Evolutionary conservation across 1,284 basidiomycete genomes (phyloP).

Genomic region (Ustilago sp.): DNA sequence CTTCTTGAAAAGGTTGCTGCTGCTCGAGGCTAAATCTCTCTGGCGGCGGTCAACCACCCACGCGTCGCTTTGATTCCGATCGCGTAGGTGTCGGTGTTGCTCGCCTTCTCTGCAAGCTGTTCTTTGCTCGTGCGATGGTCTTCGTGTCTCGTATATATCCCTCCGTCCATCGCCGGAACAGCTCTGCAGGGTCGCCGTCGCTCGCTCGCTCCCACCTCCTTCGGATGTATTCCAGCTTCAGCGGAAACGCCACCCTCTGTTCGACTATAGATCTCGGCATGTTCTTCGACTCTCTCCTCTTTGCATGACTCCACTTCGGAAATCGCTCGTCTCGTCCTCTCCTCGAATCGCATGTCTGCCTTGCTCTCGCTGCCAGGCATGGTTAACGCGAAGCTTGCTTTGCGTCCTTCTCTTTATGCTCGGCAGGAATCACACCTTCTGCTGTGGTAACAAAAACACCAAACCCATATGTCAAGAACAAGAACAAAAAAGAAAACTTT

Average conservation of each 20-base stretch:
- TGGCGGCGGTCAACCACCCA: slow-evolving; percentile 26
- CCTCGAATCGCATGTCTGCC: slow-evolving; percentile 18
- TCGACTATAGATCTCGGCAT: slow-evolving; percentile 41
- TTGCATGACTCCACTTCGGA: slow-evolving; percentile 15
- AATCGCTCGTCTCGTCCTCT: slow-evolving; percentile 7
- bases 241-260: slow-evolving; percentile 23
- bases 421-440: slow-evolving; percentile 7
- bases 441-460: not conserved
- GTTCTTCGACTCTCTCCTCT: slow-evolving; percentile 21
- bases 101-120: slow-evolving; percentile 3
- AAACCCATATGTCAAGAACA: not conserved
- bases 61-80: slow-evolving; percentile 28
- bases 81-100: slow-evolving; percentile 21
- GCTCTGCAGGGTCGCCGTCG: not conserved
- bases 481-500: slow-evolving; percentile 4
- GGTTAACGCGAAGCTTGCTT: not conserved
- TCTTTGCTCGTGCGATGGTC: slow-evolving; percentile 19
- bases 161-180: slow-evolving; percentile 20
- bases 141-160: slow-evolving; percentile 25
- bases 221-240: slow-evolving; percentile 25
- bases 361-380: not conserved
- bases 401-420: slow-evolving; percentile 11
- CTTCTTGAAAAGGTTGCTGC: slow-evolving; percentile 66
- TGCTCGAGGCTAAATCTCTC: slow-evolving; percentile 31
- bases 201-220: not conserved